phyloP scores from a whole-genome alignment of 768 basidiomycete species.

The Tylopilus plumbeoviolaceoides region DNA sequence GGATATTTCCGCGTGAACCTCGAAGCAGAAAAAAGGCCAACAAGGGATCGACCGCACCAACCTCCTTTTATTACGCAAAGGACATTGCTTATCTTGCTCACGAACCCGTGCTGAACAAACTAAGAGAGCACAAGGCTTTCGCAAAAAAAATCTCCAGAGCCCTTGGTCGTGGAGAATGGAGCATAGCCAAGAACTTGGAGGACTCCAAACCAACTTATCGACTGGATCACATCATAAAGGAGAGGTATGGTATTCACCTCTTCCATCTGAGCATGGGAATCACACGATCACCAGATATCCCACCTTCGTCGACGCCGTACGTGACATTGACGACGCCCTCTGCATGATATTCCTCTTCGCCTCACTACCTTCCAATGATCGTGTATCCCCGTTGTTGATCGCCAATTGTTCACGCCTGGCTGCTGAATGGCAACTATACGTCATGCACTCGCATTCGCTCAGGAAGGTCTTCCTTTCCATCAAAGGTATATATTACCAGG shows the following conservation, averaged over 20 bases:
- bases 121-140: slow-evolving; percentile 97
- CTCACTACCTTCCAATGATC: slow-evolving; percentile 80
- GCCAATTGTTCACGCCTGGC: slow-evolving; percentile 88
- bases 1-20: slow-evolving; percentile 97
- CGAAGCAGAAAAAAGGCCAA: slow-evolving; percentile 89
- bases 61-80: slow-evolving; percentile 97
- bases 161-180: slow-evolving; percentile 93
- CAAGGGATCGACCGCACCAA: slow-evolving; percentile 95
- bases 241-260: slow-evolving; percentile 55
- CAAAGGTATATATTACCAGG: slow-evolving; percentile 98
- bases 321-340: slow-evolving; percentile 95
- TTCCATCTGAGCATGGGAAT: not conserved
- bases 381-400: slow-evolving; percentile 76
- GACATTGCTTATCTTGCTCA: slow-evolving; percentile 97
- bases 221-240: slow-evolving; percentile 96
- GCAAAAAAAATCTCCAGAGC: slow-evolving; percentile 95
- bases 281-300: slow-evolving; percentile 66
- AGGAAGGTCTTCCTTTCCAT: slow-evolving; percentile 94
- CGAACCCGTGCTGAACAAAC: slow-evolving; percentile 89
- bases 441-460: slow-evolving; percentile 81
- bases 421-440: slow-evolving; percentile 95
- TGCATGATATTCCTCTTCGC: slow-evolving; percentile 95
- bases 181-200: slow-evolving; percentile 87
- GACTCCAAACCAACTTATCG: slow-evolving; percentile 89
- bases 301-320: slow-evolving; percentile 90